Conservation (phyloP, 768 basidiomycete genomes). For the Termitomyces sp. region DNA sequence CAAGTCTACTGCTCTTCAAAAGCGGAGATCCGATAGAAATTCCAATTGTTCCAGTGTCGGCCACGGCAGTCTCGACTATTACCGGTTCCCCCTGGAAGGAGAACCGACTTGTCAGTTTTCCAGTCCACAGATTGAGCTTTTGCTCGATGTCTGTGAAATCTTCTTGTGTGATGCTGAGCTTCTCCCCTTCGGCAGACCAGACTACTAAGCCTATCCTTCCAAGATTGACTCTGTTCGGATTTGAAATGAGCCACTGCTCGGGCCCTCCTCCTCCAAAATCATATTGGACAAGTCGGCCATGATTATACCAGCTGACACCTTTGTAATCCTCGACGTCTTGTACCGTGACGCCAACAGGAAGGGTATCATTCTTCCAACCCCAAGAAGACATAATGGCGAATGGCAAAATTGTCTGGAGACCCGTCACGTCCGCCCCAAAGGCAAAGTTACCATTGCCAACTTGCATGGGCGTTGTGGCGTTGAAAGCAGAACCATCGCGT, state of each 20-base stretch:
- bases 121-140: constrained; percentile 51
- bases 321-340: constrained; percentile 39
- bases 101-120: constrained; percentile 42
- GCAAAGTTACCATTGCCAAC: constrained; percentile 60
- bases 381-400: constrained; percentile 52
- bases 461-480: constrained; percentile 44
- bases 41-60: constrained; percentile 31
- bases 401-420: constrained; percentile 51
- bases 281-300: constrained; percentile 44
- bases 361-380: constrained; percentile 58
- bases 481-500: constrained; percentile 36
- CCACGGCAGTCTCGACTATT: constrained; percentile 32
- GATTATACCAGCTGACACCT: constrained; percentile 45
- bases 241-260: constrained; percentile 51
- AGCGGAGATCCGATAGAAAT: constrained; percentile 35
- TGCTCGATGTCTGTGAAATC: constrained; percentile 32
- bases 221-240: constrained; percentile 53
- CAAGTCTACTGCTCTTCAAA: constrained; percentile 31
- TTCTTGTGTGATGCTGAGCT: constrained; percentile 27
- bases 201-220: constrained; percentile 45
- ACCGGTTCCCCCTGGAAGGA: constrained; percentile 27
- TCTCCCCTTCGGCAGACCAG: constrained; percentile 19
- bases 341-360: constrained; percentile 36
- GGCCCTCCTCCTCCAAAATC: constrained; percentile 44
- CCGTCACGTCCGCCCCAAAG: constrained; percentile 53